These are phyloP conservation scores for Physcia stellaris DNA, from an alignment of 495 filamentous ascomycete genomes.

Conservation along the genomic window DNA sequence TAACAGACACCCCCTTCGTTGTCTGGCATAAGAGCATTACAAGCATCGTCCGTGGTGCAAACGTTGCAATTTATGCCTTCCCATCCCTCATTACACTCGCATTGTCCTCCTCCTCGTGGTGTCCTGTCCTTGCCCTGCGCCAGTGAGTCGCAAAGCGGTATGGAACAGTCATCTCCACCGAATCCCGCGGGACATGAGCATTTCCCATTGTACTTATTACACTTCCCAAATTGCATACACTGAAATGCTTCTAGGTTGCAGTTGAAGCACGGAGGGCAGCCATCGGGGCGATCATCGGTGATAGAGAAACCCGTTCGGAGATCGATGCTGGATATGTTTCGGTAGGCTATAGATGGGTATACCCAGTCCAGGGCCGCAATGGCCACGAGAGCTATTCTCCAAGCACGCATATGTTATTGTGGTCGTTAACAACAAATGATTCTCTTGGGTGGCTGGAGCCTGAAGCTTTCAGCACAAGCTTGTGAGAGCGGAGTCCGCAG, in stretches of 20 bases:
- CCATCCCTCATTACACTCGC: slow-evolving; percentile 90
- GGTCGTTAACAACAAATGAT: not conserved
- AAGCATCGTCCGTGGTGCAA: slow-evolving; percentile 69
- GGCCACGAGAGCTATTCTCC: slow-evolving; percentile 6
- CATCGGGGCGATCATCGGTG: slow-evolving; percentile 42
- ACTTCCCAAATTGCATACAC: slow-evolving; percentile 77
- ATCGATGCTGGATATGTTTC: slow-evolving; percentile 12
- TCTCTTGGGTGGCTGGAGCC: not conserved
- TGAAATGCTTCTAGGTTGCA: slow-evolving; percentile 84
- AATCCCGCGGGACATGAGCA: slow-evolving; percentile 86
- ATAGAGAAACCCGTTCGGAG: slow-evolving; percentile 25
- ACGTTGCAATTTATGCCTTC: slow-evolving; percentile 98
- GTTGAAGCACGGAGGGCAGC: slow-evolving; percentile 77
- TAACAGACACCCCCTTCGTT: slow-evolving; percentile 77
- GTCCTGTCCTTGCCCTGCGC: slow-evolving; percentile 62
- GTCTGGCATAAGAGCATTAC: slow-evolving; percentile 69
- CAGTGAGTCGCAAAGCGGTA: slow-evolving; percentile 82
- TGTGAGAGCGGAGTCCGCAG: no score
- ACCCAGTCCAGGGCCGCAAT: slow-evolving; percentile 1
- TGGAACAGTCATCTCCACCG: slow-evolving; percentile 81
- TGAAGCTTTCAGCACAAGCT: no score
- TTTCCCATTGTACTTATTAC: slow-evolving; percentile 77
- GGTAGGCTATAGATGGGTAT: slow-evolving; percentile 8
- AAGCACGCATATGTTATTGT: slow-evolving; percentile 9
- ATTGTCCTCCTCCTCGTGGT: slow-evolving; percentile 50